Evolutionary conservation across 2,329 filamentous ascomycete species (phyloP), one percentile per base, ranked within the genome.

Genomic region (Aspergillus costaricaensis): DNA sequence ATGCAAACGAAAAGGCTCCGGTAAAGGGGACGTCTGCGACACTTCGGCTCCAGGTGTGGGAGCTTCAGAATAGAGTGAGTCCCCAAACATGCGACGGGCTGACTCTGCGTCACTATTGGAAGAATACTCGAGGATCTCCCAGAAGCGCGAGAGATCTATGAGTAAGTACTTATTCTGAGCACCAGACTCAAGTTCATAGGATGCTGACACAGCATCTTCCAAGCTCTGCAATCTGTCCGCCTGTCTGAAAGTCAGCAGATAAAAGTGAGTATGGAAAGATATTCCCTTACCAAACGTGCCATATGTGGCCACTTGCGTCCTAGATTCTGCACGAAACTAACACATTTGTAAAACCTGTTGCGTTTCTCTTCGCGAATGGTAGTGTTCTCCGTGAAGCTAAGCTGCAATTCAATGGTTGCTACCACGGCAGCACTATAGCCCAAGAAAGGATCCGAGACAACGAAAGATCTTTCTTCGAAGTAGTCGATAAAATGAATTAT

Each of bases 321-420:
- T 32, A 82, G 61, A n/a, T 64, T 63, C 50, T 74, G 75, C 21
- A 82, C 76, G 58, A 82, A 82, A 15, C 67, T 68, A 41, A 82
- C 70, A 60, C 80, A 82, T 61, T 76, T 81, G 25, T 73, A 72
- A 57, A 81, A 82, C 27, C 75, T 74, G 17, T 76, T 74, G 27
- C 78, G 72, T 61, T 81, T 82, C 57, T 79, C 72, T 50, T 75
- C 68, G 38, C 78, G 72, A 38, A 78, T 75, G 2, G 66, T 65
- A 12, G 62, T 32, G 41, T 79, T 70, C 56, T 75, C 74, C n/a
- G 82, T 81, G 23, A 83, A 84, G 61, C 81, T 83, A 36, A 84
- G 78, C 62, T 85, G 82, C 2, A 85, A 67, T 62, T 82, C 82
- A 38, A 85, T 84, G 2, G 82, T 85, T 0, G 82, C 82, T 3